Percentiles rank a stretch among this genome's conserved stretches.
phyloP scores from a whole-genome alignment of 768 basidiomycete species.

The Lactarius vividus region DNA sequence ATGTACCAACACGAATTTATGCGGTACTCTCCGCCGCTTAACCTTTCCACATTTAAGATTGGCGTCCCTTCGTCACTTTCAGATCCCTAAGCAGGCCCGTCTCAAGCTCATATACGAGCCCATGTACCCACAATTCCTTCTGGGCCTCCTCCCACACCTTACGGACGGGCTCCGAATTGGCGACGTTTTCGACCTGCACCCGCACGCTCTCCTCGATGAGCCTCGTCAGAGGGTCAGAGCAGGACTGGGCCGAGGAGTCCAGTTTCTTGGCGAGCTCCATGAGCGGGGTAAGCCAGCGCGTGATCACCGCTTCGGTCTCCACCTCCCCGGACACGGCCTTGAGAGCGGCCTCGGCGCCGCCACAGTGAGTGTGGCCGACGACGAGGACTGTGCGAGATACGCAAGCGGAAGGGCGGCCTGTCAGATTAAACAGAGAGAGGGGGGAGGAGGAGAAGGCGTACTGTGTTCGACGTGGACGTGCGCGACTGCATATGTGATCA shows the following conservation, averaged over 20 bases:
- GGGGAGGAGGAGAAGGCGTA: slow-evolving; percentile 37
- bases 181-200: slow-evolving; percentile 34
- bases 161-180: slow-evolving; percentile 27
- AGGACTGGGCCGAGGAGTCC: slow-evolving; percentile 40
- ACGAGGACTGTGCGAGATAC: slow-evolving; percentile 58
- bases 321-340: slow-evolving; percentile 39
- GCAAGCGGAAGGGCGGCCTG: neutral
- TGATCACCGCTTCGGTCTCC: slow-evolving; percentile 45
- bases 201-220: slow-evolving; percentile 27
- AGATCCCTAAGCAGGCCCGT: slow-evolving; percentile 34
- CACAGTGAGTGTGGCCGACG: slow-evolving; percentile 82
- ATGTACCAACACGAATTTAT: neutral
- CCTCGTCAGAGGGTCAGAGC: slow-evolving; percentile 33
- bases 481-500: slow-evolving; percentile 71
- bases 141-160: slow-evolving; percentile 32
- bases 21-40: neutral
- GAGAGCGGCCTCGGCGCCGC: slow-evolving; percentile 64
- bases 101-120: slow-evolving; percentile 39
- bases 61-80: slow-evolving; percentile 13
- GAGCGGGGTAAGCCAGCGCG: slow-evolving; percentile 72
- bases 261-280: slow-evolving; percentile 50
- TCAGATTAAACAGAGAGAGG: neutral
- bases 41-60: neutral
- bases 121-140: slow-evolving; percentile 57
- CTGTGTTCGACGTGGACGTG: slow-evolving; percentile 74